Evolutionary conservation across 2,329 filamentous ascomycete genomes (phyloP).

Genomic region (Aspergillus proliferans): DNA sequence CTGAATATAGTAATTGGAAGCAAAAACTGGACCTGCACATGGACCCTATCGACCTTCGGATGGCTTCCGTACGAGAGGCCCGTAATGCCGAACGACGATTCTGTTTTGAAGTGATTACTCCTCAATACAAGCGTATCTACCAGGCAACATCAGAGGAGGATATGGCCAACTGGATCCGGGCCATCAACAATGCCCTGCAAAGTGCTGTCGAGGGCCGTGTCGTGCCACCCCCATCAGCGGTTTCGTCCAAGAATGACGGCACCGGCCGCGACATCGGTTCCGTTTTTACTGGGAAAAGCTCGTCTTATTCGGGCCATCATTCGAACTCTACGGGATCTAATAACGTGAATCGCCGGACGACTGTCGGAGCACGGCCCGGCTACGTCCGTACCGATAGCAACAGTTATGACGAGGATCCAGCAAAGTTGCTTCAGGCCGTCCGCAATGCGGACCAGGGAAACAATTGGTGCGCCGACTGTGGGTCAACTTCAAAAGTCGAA

Average conservation of each 20-base stretch:
- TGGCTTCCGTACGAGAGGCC: constrained; percentile 94
- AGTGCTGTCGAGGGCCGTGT: constrained; percentile 84
- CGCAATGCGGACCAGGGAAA: constrained; percentile 90
- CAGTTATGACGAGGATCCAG: constrained; percentile 72
- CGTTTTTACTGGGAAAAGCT: constrained; percentile 85
- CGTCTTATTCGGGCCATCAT: constrained; percentile 52
- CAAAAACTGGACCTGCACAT: constrained; percentile 94
- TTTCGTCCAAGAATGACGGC: constrained; percentile 43
- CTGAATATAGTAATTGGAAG: constrained; percentile 99
- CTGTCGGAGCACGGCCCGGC: constrained; percentile 78
- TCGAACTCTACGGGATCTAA: constrained; percentile 42
- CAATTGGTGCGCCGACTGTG: constrained; percentile 88
- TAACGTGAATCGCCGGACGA: constrained; percentile 74
- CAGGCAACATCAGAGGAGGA: constrained; percentile 97
- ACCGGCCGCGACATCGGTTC: constrained; percentile 84
- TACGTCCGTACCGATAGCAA: constrained; percentile 64
- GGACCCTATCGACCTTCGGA: constrained; percentile 93
- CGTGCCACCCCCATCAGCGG: constrained; percentile 41
- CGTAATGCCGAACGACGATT: constrained; percentile 91
- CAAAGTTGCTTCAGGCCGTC: constrained; percentile 78
- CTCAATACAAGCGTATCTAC: constrained; percentile 91
- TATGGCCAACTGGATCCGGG: constrained; percentile 92
- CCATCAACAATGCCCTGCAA: constrained; percentile 95
- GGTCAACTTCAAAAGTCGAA: constrained; percentile 84
- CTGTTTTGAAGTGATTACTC: constrained; percentile 97